Evolutionary conservation across 208 protist species (phyloP), one percentile per base, ranked within the genome.

Genomic region (Naegleria lovaniensis): DNA sequence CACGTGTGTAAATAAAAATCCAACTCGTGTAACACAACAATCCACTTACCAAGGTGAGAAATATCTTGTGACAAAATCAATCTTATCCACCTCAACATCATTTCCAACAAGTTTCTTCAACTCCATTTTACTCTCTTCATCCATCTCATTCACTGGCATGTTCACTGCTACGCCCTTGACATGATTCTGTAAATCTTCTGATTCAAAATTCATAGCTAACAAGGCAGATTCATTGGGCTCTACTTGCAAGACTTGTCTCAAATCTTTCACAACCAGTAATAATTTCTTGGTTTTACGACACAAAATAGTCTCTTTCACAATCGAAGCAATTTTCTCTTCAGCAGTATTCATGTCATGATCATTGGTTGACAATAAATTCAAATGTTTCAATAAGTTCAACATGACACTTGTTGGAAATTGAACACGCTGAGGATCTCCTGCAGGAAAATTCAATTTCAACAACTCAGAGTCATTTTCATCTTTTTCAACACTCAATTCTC

Each of bases 21-120:
- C 51, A 58, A 58, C 5, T 58, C 5, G 51, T 58, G 5, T 58
- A 15, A 58, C 5, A 19, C 15, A 19, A 58, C 15, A 15, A 67
- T 22, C 7, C 11, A 67, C 55, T 15, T 67, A 67, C 38, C 79
- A 83, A 1, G 91, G 91, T 86, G 38, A 38, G 51, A 92, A 92
- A 36, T 89, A 83, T 29, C 91, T 88, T 1, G 85, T 91, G 0
- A 85, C 9, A 55, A 90, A 92, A 89, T 92, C 91, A 52, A 67
- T n/a, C 15, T 40, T 36, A 41, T 84, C 11, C 9, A 41, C 76
- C 5, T 79, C 29, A 79, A 36, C 5, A 40, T 84, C 33, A 38
- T 16, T 19, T 33, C 25, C 29, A 38, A 16, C 29, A 19, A 40
- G 9, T 33, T 33, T 84, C 25, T 16, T 84, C 22, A 84, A 40